Evolutionary conservation across 2,329 filamentous ascomycete genomes (phyloP), one percentile per base, ranked within the genome.

Genomic region (Seiridium cupressi): DNA sequence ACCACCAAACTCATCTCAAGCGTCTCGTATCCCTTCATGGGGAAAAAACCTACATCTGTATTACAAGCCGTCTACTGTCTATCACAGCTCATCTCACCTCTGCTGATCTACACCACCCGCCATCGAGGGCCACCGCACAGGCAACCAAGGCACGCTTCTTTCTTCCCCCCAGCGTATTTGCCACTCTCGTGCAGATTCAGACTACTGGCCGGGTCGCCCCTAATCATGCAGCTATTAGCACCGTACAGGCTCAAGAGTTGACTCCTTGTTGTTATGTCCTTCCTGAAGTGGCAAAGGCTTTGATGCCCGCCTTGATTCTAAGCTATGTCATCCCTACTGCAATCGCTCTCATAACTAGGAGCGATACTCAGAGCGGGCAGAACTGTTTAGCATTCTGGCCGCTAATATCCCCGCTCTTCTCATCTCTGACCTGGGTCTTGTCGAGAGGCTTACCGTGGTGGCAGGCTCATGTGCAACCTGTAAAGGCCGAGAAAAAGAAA

Each of bases 81-180:
- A 32, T 63, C 62, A 4, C 63, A 58, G 51, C 59, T 68, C 34
- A 60, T 66, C 5, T 64, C 69, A 6, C 61, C 68, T 26, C 38
- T 68, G 6, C 44, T 69, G 34, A 8, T 55, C 1, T 71, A 64
- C 58, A 65, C 56, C 1, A 26, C 18, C 18, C 18, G 18, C 18
- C 18, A 61, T 70, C 4, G 69, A 71, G 53, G 68, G 66, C 4
- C 63, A 66, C 34, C 63, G 69, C 2, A 55, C 57, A 7, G 65
- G 66, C 2, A 64, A 66, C 36, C 34, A 63, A 1, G 61, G 58
- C 1, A 62, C 60, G 5, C 51, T 61, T 4, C 53, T 68, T 11
- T 51, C 59, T 0, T 38, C 65, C 3, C 66, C 66, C 68, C 1
- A 44, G 53, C 8, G 6, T 68, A 5, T 66, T 64, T 57, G 40